These are phyloP conservation scores for Theileria annulata DNA, from an alignment of 169 alveolate genomes.

Conservation along the genomic window DNA sequence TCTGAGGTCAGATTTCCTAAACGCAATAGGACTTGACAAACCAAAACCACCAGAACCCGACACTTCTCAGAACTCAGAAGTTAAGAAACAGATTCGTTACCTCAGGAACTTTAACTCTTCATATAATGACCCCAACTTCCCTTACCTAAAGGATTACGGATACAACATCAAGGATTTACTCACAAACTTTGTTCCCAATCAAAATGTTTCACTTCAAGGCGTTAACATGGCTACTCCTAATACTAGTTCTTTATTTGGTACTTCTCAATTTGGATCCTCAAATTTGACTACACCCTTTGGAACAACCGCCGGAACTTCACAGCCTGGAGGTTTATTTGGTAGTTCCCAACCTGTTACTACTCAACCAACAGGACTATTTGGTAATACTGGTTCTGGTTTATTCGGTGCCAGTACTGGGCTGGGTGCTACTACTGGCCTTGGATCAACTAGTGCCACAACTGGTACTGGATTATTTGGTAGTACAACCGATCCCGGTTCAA, in stretches of 20 bases:
- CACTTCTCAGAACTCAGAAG: conserved; percentile 8
- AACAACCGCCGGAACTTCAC: too few species aligned
- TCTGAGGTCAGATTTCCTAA: conserved; percentile 42
- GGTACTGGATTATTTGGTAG: conserved; percentile 22
- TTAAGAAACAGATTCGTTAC: conserved; percentile 50
- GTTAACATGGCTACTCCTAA: background rate
- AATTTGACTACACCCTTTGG: background rate
- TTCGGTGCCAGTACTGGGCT: conserved; percentile 1
- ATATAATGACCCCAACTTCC: conserved; percentile 21
- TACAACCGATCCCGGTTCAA: background rate
- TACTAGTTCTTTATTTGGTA: background rate
- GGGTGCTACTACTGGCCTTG: background rate
- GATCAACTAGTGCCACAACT: background rate
- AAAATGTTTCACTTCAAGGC: background rate
- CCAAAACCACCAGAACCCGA: background rate
- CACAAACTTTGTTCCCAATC: conserved; percentile 32
- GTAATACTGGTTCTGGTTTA: conserved; percentile 10
- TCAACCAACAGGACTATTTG: background rate
- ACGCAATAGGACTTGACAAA: conserved; percentile 35
- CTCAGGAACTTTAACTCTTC: conserved; percentile 58
- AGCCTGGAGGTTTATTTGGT: too few species aligned
- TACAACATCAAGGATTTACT: conserved; percentile 48
- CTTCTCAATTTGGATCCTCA: background rate
- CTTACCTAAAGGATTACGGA: conserved; percentile 14
- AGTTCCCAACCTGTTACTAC: background rate